Percentiles rank a stretch among this genome's conserved stretches.
phyloP scores from a whole-genome alignment of 202 grass and related monocot species.

The Zoysia matrella region DNA sequence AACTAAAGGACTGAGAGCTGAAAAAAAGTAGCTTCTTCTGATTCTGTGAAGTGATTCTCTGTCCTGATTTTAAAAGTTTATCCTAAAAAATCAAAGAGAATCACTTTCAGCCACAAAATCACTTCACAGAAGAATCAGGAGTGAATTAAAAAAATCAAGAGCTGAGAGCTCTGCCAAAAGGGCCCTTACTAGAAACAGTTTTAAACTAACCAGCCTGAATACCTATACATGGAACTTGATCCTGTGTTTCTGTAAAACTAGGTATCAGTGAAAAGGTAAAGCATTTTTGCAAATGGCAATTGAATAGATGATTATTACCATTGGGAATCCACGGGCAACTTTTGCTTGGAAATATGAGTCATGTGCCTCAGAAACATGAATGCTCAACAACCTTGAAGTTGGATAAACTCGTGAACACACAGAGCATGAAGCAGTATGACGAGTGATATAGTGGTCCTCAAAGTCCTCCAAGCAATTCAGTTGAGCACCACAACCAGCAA shows the following conservation, averaged over 20 bases:
- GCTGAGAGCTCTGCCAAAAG: no score
- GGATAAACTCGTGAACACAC: slow-evolving; percentile 89
- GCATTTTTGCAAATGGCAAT: slow-evolving; percentile 9
- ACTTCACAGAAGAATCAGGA: no score
- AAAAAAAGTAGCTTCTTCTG: no score
- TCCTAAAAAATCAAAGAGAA: no score
- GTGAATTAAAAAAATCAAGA: no score
- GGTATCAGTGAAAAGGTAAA: neutral
- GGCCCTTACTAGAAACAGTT: neutral
- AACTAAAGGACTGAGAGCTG: no score
- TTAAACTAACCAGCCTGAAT: neutral
- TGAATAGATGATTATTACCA: slow-evolving; percentile 61
- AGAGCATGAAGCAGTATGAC: slow-evolving; percentile 88
- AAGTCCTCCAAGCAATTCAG: slow-evolving; percentile 85
- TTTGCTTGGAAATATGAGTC: slow-evolving; percentile 98
- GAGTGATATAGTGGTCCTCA: slow-evolving; percentile 85
- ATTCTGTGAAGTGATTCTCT: no score
- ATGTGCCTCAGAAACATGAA: slow-evolving; percentile 93
- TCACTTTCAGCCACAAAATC: no score
- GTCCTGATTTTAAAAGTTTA: no score
- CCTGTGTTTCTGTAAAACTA: neutral
- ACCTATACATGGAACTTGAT: neutral
- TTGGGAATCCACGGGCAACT: slow-evolving; percentile 84
- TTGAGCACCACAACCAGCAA: slow-evolving; percentile 74
- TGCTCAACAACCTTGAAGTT: slow-evolving; percentile 75